Base-by-base conservation (phyloP, 257 asterid species). In the Solanum verrucosum region DNA sequence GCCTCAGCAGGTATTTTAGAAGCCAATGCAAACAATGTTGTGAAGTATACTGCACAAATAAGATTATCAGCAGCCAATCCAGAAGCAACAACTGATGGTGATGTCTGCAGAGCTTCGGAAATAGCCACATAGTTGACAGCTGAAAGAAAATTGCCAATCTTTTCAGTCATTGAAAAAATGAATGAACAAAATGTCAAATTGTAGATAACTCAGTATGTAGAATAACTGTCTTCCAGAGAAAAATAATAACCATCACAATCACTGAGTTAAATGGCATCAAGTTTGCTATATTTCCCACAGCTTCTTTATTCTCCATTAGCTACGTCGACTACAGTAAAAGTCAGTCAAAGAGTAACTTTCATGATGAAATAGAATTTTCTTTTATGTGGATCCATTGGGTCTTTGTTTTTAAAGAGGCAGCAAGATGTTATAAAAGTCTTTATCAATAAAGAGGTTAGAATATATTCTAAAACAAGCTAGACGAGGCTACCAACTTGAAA, bases 41-140 rank as follows among this genome's bases (percentile, higher is more conserved):
- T 86, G 52, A 96, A 96, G 90, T 96, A 96, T 68, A 93, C 67
- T 15, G 99, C 99, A 90, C 99, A 95, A n/a, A 96, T 95, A 86
- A 96, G 98, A 89, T 95, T 95, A 93, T 96, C 99, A 27, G 99
- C 99, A 87, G 99, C 99, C 68, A 96, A 91, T 82, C 98, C 99
- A 6, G 99, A 98, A n/a, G 99, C 91, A 88, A 96, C 88, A 86
- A 95, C 97, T 34, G 99, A 96, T 7, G 98, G 98, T 29, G 98
- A 92, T 81, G 94, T 95, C 85, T 84, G 88, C n/a, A 96, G 95
- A 86, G 98, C 98, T 89, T 96, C 98, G 10, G 98, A 92, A 87
- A 96, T 93, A 44, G 99, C 98, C n/a, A 96, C 98, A 84, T 96
- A 96, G 88, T 96, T 96, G 90, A 96, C 98, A 91, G 99, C 99